Evolutionary conservation across 352 stramenopile genomes (phyloP), one percentile per base, ranked within the genome.

Genomic region (Globisporangium apiculatum): DNA sequence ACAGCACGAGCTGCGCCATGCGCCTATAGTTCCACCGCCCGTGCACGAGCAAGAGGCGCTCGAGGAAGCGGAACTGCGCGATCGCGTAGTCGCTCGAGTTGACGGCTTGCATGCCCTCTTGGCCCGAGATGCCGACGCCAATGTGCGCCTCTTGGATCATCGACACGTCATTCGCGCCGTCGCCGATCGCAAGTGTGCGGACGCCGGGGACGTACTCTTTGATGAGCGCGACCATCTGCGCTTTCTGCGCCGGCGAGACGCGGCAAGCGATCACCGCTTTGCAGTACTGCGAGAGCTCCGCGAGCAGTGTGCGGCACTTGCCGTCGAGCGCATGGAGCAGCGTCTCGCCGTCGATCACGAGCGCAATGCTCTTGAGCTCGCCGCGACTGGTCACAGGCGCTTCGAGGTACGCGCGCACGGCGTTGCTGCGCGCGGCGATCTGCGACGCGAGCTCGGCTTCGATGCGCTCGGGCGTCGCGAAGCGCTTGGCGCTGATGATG

Each of bases 141-240:
- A 98, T 75, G 55, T 97, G 83, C 17, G 87, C 91, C 65, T 91
- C 83, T 69, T 97, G 88, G 53, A 98, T 97, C 94, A 98, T 98
- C 12, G 86, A 88, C 3, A 98, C 94, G 59, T 98, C 94, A 60
- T 98, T 98, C 1, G 94, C 94, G 46, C 94, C 94, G 61, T 98
- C 94, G 35, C 94, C 91, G 48, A 97, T 97, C 17, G 87, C 79
- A 2, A 97, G 71, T 15, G 87, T 97, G 7, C 76, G 75, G 8
- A 87, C 77, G 6, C 79, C 78, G 40, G 78, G 71, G 4, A 91
- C 78, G 48, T 75, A 75, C 40, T 87, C 69, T 57, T 90, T 94
- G 60, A 96, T 88, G 18, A 95, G 55, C 5, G 74, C 74, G 7
- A 94, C 86, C 72, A 96, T 87, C 17, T 90, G 67, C 6, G 83